Evolutionary conservation across 768 basidiomycete species (phyloP), one percentile per base, ranked within the genome.

Genomic region (Piloderma croceum): DNA sequence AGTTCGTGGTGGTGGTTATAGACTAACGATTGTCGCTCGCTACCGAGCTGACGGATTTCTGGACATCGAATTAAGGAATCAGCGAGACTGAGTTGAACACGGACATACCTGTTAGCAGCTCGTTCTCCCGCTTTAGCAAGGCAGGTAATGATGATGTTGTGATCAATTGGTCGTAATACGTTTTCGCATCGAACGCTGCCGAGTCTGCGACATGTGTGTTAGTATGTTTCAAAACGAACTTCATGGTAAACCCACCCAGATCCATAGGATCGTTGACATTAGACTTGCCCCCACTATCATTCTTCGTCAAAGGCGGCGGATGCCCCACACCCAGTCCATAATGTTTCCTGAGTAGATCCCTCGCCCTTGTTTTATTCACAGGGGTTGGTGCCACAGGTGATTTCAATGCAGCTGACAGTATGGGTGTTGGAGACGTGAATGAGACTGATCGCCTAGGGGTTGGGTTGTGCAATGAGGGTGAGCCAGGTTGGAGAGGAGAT

Each of bases 1-100:
- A 96, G 80, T 49, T 96, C 92, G 44, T 92, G 90, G 53, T 96
- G 92, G 54, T 93, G 91, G 51, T 93, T 91, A 57, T 96, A 96
- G 9, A 96, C 91, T 32, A 96, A 69, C 7, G 86, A 84, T 60
- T 96, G 91, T 18, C 89, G 69, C 53, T 94, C 91, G 53, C 83
- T 79, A 42, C 94, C 90, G 11, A 96, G 64, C 46, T 90, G 77
- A 23, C 87, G 73, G 44, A 96, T 93, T 60, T 94, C 92, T 91
- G 45, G 2, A 33, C 7, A n/a, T 1, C 12, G 24, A 15, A 29
- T 20, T 27, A 39, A 36, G 7, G 22, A 22, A 13, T 3, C 5
- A 24, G 10, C 3, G 13, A 15, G 21, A 17, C 22, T 32, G 31
- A 27, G 11, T 29, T 32, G 25, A 39, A 39, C 25, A 18, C 10